Base-by-base conservation (phyloP, 2,329 filamentous ascomycete genomes). In the Trichoderma cornu-damae region DNA sequence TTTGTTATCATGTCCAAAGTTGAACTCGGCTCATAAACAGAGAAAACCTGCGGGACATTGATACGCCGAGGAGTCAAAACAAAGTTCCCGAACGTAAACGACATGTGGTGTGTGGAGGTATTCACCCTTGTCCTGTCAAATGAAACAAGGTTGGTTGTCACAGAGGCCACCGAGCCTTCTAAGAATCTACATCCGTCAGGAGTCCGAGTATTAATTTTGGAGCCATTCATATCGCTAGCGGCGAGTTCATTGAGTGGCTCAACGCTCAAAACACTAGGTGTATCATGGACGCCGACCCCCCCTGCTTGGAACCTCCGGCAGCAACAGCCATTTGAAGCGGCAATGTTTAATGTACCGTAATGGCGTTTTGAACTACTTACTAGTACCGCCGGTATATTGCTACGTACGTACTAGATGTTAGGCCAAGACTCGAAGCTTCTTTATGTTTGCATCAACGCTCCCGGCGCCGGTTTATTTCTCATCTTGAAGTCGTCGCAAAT, bases 271-370 rank as follows among this genome's bases (percentile, higher is more conserved):
- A 53, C 50, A 30, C 38, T 53, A 43, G 50, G 50, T 38, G 38
- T 53, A 44, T 53, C 38, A 53, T 26, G 38, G 28, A 53, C 42
- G 49, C 16, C 48, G 40, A 34, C 38, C 50, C 50, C 38, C 50
- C 50, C 30, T 44, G n/a, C 8, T 44, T 44, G 14, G 38, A 26
- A 26, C 28, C n/a, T 51, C n/a, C 48, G 47, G 35, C 48, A 51
- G 24, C 28, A 6, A 6, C 5, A 9, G 28, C 5, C 28, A 30
- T 30, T 30, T 9, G 6, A 30, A 4, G 9, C 9, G 28, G 28
- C 9, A 30, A 30, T 30, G 9, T 30, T 6, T 7, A 30, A 30
- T 30, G 28, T 6, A 7, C n/a, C n/a, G n/a, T 30, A 2, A 35
- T 12, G 32, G 32, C 9, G 5, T 35, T 12, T n/a, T n/a, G 4